Evolutionary conservation across 768 basidiomycete genomes (phyloP).

Genomic region (Neoboletus magnificus): DNA sequence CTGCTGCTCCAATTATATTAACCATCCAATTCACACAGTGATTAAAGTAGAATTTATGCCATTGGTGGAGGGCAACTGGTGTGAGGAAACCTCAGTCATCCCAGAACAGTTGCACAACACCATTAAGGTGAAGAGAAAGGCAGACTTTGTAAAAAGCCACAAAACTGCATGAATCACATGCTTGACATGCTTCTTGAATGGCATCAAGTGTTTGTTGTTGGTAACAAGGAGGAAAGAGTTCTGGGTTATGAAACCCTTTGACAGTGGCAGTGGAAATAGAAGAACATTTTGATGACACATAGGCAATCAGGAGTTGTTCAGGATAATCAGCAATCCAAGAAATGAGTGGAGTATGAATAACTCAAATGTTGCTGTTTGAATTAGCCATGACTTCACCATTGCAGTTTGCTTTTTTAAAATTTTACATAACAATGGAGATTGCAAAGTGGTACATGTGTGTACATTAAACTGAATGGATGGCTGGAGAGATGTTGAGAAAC

Average conservation of each 20-base stretch:
- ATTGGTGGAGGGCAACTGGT: constrained; percentile 27
- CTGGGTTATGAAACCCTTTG: neutral
- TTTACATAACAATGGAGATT: too few species aligned
- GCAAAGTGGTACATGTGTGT: too few species aligned
- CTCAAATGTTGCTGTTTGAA: too few species aligned
- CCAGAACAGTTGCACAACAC: constrained; percentile 32
- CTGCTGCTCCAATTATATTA: constrained; percentile 14
- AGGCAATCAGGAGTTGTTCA: too few species aligned
- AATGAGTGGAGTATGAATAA: too few species aligned
- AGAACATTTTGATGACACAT: neutral
- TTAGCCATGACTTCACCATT: too few species aligned
- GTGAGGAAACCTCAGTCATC: constrained; percentile 26
- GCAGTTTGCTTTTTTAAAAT: too few species aligned
- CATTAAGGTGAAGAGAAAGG: neutral
- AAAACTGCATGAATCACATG: neutral
- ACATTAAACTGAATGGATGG: too few species aligned
- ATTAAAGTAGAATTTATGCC: constrained; percentile 26
- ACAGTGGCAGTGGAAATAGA: neutral
- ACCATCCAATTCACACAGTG: constrained; percentile 5
- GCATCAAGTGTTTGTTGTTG: neutral
- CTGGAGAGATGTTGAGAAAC: too few species aligned
- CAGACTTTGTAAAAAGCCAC: neutral
- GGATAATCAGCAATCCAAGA: too few species aligned
- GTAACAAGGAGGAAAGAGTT: neutral
- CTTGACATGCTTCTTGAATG: neutral